Percentiles rank a stretch among this genome's conserved stretches.
Evolutionary conservation across 331 rosid genomes (phyloP).

Genomic region (Acacia concinna): DNA sequence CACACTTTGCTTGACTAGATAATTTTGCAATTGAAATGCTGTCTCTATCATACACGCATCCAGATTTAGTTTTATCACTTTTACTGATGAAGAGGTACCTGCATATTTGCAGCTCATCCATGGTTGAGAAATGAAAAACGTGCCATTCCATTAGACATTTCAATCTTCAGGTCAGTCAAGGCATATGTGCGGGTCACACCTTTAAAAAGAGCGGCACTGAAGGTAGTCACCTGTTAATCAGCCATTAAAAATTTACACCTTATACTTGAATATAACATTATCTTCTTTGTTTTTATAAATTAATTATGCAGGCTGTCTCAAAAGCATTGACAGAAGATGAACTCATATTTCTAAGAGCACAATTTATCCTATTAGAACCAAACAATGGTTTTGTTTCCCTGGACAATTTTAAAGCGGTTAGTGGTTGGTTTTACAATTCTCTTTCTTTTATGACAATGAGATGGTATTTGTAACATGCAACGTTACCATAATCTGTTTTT

Average conservation of each 20-base stretch:
- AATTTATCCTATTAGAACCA: slow-evolving; percentile 82
- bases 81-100: slow-evolving; percentile 31
- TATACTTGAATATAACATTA: slow-evolving; percentile 10
- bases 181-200: slow-evolving; percentile 75
- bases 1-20: slow-evolving; percentile 12
- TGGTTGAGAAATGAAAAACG: slow-evolving; percentile 77
- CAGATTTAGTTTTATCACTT: slow-evolving; percentile 16
- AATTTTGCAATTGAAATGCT: slow-evolving; percentile 14
- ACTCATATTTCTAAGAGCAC: slow-evolving; percentile 76
- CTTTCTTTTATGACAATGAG: slow-evolving; percentile 20
- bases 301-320: slow-evolving; percentile 71
- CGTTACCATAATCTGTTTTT: slow-evolving; percentile 10
- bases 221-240: slow-evolving; percentile 52
- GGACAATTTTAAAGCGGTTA: slow-evolving; percentile 78
- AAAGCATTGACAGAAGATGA: slow-evolving; percentile 82
- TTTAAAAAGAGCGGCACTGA: slow-evolving; percentile 77
- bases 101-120: slow-evolving; percentile 76
- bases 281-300: slow-evolving; percentile 3
- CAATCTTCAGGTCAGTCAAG: slow-evolving; percentile 80
- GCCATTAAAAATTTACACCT: slow-evolving; percentile 18
- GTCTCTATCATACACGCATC: neutral
- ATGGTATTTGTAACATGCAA: neutral
- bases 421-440: slow-evolving; percentile 30
- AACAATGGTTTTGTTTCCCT: slow-evolving; percentile 63
- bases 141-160: slow-evolving; percentile 78